These are phyloP conservation scores for Trichoderma aggressivum DNA, from an alignment of 2,329 filamentous ascomycete species.

Conservation along the genomic window DNA sequence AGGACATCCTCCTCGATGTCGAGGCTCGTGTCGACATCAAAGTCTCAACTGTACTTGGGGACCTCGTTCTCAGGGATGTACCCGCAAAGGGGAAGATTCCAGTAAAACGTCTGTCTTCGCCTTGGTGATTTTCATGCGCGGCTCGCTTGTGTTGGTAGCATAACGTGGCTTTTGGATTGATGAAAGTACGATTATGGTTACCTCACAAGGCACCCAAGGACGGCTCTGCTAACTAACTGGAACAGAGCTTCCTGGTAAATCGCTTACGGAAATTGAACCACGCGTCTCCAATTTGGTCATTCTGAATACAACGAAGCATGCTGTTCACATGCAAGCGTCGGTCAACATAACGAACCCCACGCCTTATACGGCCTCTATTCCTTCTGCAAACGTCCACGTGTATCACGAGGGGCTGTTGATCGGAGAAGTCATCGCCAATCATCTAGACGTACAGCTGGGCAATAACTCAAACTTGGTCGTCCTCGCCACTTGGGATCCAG, in stretches of 20 bases:
- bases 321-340: conserved; percentile 65
- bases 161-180: conserved; percentile 21
- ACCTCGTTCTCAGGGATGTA: conserved; percentile 76
- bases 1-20: conserved; percentile 68
- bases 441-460: conserved; percentile 64
- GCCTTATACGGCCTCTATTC: conserved; percentile 76
- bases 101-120: conserved; percentile 84
- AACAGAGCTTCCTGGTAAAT: conserved; percentile 57
- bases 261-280: conserved; percentile 50
- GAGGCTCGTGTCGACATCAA: conserved; percentile 79
- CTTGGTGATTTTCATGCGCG: conserved; percentile 35
- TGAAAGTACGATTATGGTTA: conserved; percentile 14
- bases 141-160: conserved; percentile 28
- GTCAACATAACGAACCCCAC: conserved; percentile 91
- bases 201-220: conserved; percentile 23
- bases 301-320: conserved; percentile 66
- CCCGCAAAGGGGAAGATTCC: conserved; percentile 82
- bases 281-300: conserved; percentile 70
- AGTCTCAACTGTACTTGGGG: conserved; percentile 76
- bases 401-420: conserved; percentile 69
- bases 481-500: conserved; percentile 71
- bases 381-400: conserved; percentile 74
- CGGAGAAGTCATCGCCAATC: conserved; percentile 66
- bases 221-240: conserved; percentile 33
- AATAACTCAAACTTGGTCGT: conserved; percentile 68